These are phyloP conservation scores for Pyrenopolyporus hunteri DNA, from an alignment of 495 filamentous ascomycete genomes.

Conservation along the genomic window DNA sequence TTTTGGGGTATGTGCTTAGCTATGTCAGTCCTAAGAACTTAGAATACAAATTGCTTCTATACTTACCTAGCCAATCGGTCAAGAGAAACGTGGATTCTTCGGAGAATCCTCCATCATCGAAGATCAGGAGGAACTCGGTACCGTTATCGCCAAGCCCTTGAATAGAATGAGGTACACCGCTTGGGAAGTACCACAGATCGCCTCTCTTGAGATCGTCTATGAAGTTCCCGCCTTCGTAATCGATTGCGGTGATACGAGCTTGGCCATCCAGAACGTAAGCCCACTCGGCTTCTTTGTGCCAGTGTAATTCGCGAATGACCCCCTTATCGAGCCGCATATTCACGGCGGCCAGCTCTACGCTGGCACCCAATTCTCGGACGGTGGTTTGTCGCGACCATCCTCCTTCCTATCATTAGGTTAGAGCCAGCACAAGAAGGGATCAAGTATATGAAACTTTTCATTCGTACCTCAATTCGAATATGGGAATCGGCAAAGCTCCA, in stretches of 20 bases:
- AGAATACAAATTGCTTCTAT: not conserved
- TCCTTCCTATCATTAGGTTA: conserved; percentile 56
- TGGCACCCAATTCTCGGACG: conserved; percentile 63
- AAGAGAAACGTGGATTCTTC: conserved; percentile 74
- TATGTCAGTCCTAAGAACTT: conserved; percentile 7
- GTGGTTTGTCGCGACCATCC: conserved; percentile 74
- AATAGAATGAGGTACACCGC: conserved; percentile 71
- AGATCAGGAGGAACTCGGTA: conserved; percentile 73
- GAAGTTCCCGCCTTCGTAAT: conserved; percentile 71
- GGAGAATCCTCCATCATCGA: conserved; percentile 71
- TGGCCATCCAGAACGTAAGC: conserved; percentile 67
- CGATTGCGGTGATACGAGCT: conserved; percentile 68
- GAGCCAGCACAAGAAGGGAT: not conserved
- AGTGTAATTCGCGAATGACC: conserved; percentile 75
- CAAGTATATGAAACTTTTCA: not conserved
- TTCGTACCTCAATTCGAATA: conserved; percentile 64
- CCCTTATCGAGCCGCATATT: conserved; percentile 72
- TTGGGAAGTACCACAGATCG: conserved; percentile 79
- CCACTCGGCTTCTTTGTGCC: conserved; percentile 77
- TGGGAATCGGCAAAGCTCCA: conserved; percentile 75
- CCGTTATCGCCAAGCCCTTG: conserved; percentile 70
- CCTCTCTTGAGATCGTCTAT: conserved; percentile 72
- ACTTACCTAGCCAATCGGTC: conserved; percentile 68
- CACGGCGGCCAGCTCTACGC: conserved; percentile 66
- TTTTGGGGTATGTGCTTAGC: conserved; percentile 64